Evolutionary conservation across 352 stramenopile species (phyloP).

Genomic region (Pythium chondricola): DNA sequence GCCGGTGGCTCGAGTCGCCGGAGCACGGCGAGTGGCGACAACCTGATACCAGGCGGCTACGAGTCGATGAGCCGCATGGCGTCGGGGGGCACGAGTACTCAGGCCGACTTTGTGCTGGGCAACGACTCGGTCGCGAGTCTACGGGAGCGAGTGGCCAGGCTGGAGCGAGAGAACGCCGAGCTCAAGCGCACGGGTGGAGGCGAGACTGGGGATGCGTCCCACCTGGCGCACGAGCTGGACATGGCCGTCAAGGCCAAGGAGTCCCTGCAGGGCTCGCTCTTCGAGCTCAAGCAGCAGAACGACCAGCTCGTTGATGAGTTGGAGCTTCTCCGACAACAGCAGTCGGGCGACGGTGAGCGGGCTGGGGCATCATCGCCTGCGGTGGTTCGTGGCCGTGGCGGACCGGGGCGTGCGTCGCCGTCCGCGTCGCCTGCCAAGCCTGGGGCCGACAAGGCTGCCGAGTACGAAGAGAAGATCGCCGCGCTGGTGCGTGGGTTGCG

Average conservation of each 20-base stretch:
- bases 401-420: not conserved
- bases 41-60: too few species aligned
- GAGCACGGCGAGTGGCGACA: too few species aligned
- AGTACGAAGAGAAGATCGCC: slow-evolving; percentile 69
- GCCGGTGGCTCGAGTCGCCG: not conserved
- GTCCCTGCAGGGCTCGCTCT: slow-evolving; percentile 51
- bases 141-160: slow-evolving; percentile 50
- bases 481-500: slow-evolving; percentile 40
- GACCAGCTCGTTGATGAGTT: slow-evolving; percentile 67
- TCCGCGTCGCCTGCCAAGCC: slow-evolving; percentile 6
- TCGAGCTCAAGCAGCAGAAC: slow-evolving; percentile 73
- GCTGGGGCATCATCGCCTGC: not conserved
- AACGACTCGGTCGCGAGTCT: slow-evolving; percentile 53
- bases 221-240: slow-evolving; percentile 68
- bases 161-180: slow-evolving; percentile 72
- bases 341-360: not conserved
- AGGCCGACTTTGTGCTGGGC: slow-evolving; percentile 49
- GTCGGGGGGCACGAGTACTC: slow-evolving; percentile 36
- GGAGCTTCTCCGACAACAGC: slow-evolving; percentile 12
- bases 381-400: not conserved
- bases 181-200: slow-evolving; percentile 53
- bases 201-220: slow-evolving; percentile 37
- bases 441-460: slow-evolving; percentile 37
- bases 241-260: slow-evolving; percentile 73
- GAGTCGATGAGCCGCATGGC: slow-evolving; percentile 10